These are phyloP conservation scores for Colletotrichum sp. DNA, from an alignment of 2,329 filamentous ascomycete species.

Conservation along the genomic window DNA sequence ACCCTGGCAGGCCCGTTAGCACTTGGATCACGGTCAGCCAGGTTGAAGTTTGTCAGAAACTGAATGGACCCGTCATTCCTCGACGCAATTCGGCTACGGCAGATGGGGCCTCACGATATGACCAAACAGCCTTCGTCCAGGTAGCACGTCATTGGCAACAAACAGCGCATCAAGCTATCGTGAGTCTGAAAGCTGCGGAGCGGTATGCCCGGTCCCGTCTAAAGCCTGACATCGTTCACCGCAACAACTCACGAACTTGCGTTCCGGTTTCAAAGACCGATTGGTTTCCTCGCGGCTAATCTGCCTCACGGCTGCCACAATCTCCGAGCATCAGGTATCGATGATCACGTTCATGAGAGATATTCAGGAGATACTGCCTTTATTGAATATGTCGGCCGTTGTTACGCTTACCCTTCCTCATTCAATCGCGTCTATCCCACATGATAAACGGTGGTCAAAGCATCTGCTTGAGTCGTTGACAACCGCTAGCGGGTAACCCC, in stretches of 20 bases:
- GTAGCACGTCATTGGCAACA: slow-evolving; percentile 5
- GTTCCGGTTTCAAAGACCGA: neutral
- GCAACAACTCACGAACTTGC: neutral
- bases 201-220: neutral
- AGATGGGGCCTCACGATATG: neutral
- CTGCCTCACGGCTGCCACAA: neutral
- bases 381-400: neutral
- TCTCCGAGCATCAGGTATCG: neutral
- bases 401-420: neutral
- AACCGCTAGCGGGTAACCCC: slow-evolving; percentile 1
- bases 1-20: neutral
- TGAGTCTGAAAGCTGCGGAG: neutral
- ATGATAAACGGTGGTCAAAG: slow-evolving; percentile 20
- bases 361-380: slow-evolving; percentile 11
- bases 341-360: neutral
- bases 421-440: slow-evolving; percentile 2
- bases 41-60: slow-evolving; percentile 7
- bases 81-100: neutral
- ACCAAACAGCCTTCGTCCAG: neutral
- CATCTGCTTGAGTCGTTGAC: slow-evolving; percentile 10
- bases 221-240: neutral
- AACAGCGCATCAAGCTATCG: neutral
- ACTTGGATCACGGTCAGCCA: neutral
- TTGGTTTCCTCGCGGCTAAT: neutral
- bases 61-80: slow-evolving; percentile 4